Base-by-base conservation (phyloP, 768 basidiomycete species). In the Strobilomyces confusus region DNA sequence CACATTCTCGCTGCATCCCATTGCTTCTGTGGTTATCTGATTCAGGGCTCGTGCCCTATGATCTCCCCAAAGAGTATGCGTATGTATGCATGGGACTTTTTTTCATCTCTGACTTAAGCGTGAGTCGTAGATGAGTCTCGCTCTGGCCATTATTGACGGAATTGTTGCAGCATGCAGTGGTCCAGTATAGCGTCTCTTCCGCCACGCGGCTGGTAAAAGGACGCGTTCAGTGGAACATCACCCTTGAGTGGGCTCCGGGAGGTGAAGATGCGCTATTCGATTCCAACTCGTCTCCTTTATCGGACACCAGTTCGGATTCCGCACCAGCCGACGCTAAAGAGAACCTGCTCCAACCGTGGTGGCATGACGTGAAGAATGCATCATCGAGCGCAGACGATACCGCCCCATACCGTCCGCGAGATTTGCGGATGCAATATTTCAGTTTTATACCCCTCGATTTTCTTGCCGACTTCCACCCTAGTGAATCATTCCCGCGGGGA, bases 71-170 rank as follows among this genome's bases (percentile, higher is more conserved):
- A 6, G 78, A 78, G 50, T 74, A 70, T 52, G 71, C 63, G 14
- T 78, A 71, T 57, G 63, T 62, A 37, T 76, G 75, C 58, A 63
- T 82, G 62, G 81, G 81, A 0, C 74, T 73, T 38, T 81, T 79
- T 57, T 70, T 68, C 30, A 58, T 83, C 49, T 64, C 73, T 15
- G 63, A 67, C 13, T 58, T 80, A 7, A 66, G 67, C 62, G 81
- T 75, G 44, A 55, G 67, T 58, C 25, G 25, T 42, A 52, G 51
- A 33, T 15, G n/a, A n/a, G 34, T 29, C 9, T 43, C 49, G 13
- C 14, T 15, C 15, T 12, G n/a, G 34, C 20, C 23, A 6, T 12
- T 40, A 41, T 40, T 59, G 30, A 63, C 44, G 22, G n/a, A n/a
- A 32, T 48, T 1, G 7, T 60, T 45, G 23, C 47, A 61, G 65